Evolutionary conservation across 2,329 filamentous ascomycete species (phyloP), one percentile per base, ranked within the genome.

Genomic region (Colletotrichum costaricense): DNA sequence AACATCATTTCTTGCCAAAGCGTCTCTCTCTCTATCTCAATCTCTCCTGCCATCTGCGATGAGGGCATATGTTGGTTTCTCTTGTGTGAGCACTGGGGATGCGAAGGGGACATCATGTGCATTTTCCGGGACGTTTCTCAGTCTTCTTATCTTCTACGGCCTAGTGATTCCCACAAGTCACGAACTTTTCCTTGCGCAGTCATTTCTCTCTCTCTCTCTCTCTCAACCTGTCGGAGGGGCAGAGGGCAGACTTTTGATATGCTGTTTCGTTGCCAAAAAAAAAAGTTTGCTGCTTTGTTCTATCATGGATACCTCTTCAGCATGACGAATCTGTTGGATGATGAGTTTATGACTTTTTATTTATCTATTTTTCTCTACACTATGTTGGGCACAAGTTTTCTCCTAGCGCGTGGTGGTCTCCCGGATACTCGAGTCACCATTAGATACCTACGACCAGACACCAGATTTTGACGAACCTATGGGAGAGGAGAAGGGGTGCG

Each of bases 301-400:
- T 66, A 72, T 75, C 62, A 73, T 75, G 73, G 70, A 75, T 75
- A 75, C 73, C 73, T 74, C 73, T 73, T 73, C 69, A 73, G 73
- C 71, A 75, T 66, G 58, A 63, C 71, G 73, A 57, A 73, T 66
- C 70, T 75, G 73, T 74, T 75, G 65, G 58, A 69, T 74, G 66
- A 75, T 33, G 73, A 75, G 66, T 65, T 49, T 73, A 74, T 62
- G 73, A 74, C 64, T 54, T 49, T 67, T 35, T 60, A 24, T 52
- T 63, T n/a, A 30, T 22, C n/a, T 19, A 35, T 56, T 42, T 63
- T 54, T 49, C 26, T 64, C 42, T 64, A 59, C 35, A 56, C n/a
- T 63, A 54, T 63, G 62, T 58, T 59, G 30, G 70, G 59, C 35
- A 59, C 46, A 30, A 49, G 42, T 14, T 63, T 59, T 63, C 33